phyloP scores from a whole-genome alignment of 2,329 filamentous ascomycete genomes.

The Venturia pyrina region DNA sequence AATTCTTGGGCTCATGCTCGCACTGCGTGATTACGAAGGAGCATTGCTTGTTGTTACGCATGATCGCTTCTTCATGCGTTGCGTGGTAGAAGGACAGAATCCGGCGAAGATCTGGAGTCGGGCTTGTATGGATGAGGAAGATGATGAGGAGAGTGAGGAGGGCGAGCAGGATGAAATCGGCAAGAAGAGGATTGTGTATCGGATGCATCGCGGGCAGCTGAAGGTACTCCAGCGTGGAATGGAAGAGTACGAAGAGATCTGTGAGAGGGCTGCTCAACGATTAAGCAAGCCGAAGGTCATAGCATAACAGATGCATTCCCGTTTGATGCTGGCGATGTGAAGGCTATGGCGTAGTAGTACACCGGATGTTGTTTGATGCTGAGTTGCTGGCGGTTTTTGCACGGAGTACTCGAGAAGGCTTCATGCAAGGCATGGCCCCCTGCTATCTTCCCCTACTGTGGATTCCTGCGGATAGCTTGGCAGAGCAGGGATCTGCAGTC shows the following conservation, averaged over 20 bases:
- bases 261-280: constrained; percentile 21
- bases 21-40: constrained; percentile 58
- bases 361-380: too few species aligned
- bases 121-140: constrained; percentile 25
- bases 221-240: constrained; percentile 28
- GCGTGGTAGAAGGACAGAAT: constrained; percentile 55
- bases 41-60: constrained; percentile 71
- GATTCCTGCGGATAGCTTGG: too few species aligned
- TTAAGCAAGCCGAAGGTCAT: constrained; percentile 14
- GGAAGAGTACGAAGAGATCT: constrained; percentile 28
- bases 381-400: too few species aligned
- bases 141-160: constrained; percentile 31
- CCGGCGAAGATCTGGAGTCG: constrained; percentile 24
- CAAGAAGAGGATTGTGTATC: constrained; percentile 29
- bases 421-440: too few species aligned
- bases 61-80: constrained; percentile 71
- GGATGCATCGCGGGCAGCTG: constrained; percentile 25
- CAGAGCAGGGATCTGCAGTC: too few species aligned
- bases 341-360: too few species aligned
- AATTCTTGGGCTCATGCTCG: constrained; percentile 58
- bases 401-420: too few species aligned
- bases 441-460: too few species aligned
- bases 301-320: neutral
- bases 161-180: constrained; percentile 35
- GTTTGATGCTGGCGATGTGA: too few species aligned